phyloP scores from a whole-genome alignment of 1,284 basidiomycete species.

The Takashimella koratensis region DNA sequence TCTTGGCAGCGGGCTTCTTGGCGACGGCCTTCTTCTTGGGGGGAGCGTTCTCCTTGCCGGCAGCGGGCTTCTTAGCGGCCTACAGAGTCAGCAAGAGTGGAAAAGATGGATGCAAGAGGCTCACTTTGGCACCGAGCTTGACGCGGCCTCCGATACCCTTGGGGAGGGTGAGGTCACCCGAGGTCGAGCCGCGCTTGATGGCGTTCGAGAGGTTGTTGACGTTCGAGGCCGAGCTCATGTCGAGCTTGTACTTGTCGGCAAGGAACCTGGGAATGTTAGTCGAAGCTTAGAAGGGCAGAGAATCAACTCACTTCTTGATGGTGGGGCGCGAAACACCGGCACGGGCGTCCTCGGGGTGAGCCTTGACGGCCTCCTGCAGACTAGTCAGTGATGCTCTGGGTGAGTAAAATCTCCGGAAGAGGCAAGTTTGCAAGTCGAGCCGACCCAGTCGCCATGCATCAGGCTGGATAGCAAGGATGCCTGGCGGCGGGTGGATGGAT shows the following conservation, averaged over 20 bases:
- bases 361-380: slow-evolving; percentile 67
- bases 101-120: too few species aligned
- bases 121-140: slow-evolving; percentile 62
- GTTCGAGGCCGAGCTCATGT: slow-evolving; percentile 68
- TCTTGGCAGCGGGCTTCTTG: slow-evolving; percentile 38
- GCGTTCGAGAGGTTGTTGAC: slow-evolving; percentile 75
- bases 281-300: slow-evolving; percentile 16
- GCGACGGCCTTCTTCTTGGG: slow-evolving; percentile 32
- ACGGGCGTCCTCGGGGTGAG: slow-evolving; percentile 71
- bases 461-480: not conserved
- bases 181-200: slow-evolving; percentile 73
- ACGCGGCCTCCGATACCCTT: slow-evolving; percentile 81
- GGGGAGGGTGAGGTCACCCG: slow-evolving; percentile 73
- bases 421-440: slow-evolving; percentile 19
- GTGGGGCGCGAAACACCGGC: slow-evolving; percentile 81
- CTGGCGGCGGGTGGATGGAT: not conserved
- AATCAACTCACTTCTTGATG: slow-evolving; percentile 75
- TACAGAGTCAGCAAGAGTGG: not conserved
- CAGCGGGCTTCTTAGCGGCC: slow-evolving; percentile 21
- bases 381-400: not conserved
- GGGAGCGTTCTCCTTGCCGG: slow-evolving; percentile 57
- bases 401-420: slow-evolving; percentile 24
- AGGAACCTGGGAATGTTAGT: slow-evolving; percentile 57
- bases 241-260: slow-evolving; percentile 71
- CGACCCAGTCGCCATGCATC: slow-evolving; percentile 8